Conservation (phyloP, 495 filamentous ascomycete genomes). For the Penicillium fimorum region DNA sequence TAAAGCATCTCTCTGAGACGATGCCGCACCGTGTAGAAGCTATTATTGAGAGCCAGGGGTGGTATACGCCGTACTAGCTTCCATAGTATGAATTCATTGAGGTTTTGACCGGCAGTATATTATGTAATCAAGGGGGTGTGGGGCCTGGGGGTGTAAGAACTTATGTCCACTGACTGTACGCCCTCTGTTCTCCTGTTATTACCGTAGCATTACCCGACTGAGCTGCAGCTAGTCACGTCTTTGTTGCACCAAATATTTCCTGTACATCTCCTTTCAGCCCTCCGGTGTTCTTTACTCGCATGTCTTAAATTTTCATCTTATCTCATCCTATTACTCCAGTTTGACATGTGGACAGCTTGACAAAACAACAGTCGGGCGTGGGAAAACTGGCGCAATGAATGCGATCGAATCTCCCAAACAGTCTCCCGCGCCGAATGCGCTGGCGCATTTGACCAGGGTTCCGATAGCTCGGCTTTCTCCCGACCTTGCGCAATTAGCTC, state of each 20-base stretch:
- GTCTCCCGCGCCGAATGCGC: conserved; percentile 24
- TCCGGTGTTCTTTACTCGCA: not conserved
- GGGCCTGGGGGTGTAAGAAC: no score
- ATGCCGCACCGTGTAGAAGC: no score
- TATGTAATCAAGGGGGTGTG: no score
- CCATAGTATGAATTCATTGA: no score
- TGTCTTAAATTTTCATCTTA: not conserved
- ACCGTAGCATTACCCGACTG: not conserved
- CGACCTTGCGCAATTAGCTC: conserved; percentile 30
- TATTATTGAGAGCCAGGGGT: no score
- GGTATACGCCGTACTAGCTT: no score
- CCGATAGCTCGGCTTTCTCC: conserved; percentile 71
- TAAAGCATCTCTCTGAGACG: no score
- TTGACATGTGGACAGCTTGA: conserved; percentile 4
- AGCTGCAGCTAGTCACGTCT: conserved; percentile 2
- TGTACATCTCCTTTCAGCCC: conserved; percentile 5
- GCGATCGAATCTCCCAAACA: conserved; percentile 18
- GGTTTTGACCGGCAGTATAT: no score
- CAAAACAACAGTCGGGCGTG: conserved; percentile 17
- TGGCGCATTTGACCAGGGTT: conserved; percentile 36
- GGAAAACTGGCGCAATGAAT: conserved; percentile 32
- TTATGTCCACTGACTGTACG: no score
- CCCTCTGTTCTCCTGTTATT: not conserved
- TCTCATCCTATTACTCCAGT: not conserved
- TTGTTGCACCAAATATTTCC: conserved; percentile 7